Percentiles rank a stretch among this genome's conserved stretches.
These are phyloP conservation scores for Lecanosticta acicola DNA, from an alignment of 2,329 filamentous ascomycete genomes.

Conservation along the genomic window DNA sequence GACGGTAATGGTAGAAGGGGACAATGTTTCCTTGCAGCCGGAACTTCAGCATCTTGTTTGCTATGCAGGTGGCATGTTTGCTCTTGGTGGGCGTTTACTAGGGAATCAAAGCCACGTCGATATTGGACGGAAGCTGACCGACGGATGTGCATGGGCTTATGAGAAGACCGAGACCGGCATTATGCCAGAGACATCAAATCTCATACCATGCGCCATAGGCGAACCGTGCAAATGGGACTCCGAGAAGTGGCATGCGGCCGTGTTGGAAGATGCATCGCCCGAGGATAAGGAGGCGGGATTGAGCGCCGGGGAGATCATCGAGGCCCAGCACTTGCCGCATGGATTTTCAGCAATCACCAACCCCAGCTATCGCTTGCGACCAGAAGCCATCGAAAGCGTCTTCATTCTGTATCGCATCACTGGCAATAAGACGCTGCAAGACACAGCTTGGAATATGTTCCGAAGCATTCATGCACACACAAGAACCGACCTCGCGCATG, in stretches of 20 bases:
- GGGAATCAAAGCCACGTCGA: conserved; percentile 49
- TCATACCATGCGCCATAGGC: conserved; percentile 43
- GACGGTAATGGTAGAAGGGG: conserved; percentile 31
- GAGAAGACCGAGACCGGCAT: conserved; percentile 52
- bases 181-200: conserved; percentile 56
- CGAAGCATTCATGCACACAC: conserved; percentile 57
- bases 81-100: conserved; percentile 59
- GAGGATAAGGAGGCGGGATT: conserved; percentile 25
- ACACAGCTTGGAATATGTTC: conserved; percentile 72
- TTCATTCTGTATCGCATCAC: conserved; percentile 73
- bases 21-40: conserved; percentile 27
- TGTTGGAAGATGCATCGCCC: conserved; percentile 31
- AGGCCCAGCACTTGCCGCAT: conserved; percentile 44
- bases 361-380: conserved; percentile 59
- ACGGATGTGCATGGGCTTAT: conserved; percentile 61
- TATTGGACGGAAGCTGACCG: conserved; percentile 53
- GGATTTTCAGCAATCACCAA: conserved; percentile 55
- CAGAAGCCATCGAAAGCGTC: conserved; percentile 75
- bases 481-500: conserved; percentile 57
- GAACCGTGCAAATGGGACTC: conserved; percentile 43
- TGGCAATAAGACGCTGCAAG: conserved; percentile 58
- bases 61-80: conserved; percentile 67
- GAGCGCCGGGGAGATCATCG: conserved; percentile 30
- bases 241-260: conserved; percentile 37
- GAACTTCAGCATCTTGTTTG: conserved; percentile 60